Percentiles rank a stretch among this genome's conserved stretches.
These are phyloP conservation scores for Reticulascus tulasneorum DNA, from an alignment of 2,329 filamentous ascomycete species.

Conservation along the genomic window DNA sequence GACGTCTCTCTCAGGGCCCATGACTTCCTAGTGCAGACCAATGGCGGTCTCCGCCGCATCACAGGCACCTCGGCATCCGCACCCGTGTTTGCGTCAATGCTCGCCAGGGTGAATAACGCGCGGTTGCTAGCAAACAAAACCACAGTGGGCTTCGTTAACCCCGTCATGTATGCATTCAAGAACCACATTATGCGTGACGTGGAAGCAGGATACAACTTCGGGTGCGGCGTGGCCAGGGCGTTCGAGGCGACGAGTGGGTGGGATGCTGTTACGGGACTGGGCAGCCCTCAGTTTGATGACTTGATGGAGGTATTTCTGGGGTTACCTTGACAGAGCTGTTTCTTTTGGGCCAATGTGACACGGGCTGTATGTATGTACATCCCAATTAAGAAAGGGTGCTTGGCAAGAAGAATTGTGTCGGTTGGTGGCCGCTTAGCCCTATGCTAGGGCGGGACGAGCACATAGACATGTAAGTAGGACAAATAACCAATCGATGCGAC, in stretches of 20 bases:
- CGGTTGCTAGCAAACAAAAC: constrained; percentile 26
- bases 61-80: constrained; percentile 3
- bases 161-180: constrained; percentile 21
- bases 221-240: constrained; percentile 19
- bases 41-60: background rate
- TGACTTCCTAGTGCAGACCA: constrained; percentile 34
- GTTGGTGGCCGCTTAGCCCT: too few species aligned
- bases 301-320: background rate
- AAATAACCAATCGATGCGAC: too few species aligned
- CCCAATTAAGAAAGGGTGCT: too few species aligned
- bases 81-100: constrained; percentile 14
- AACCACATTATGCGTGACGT: constrained; percentile 18
- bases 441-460: too few species aligned
- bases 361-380: too few species aligned
- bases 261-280: constrained; percentile 23
- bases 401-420: too few species aligned
- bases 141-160: constrained; percentile 34
- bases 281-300: constrained; percentile 8
- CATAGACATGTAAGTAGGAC: too few species aligned
- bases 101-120: constrained; percentile 29
- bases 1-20: constrained; percentile 41
- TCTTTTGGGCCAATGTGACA: too few species aligned
- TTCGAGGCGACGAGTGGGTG: constrained; percentile 21
- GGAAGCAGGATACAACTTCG: constrained; percentile 19
- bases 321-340: background rate